Evolutionary conservation across 2,329 filamentous ascomycete genomes (phyloP).

Genomic region (Ascochyta fabae): DNA sequence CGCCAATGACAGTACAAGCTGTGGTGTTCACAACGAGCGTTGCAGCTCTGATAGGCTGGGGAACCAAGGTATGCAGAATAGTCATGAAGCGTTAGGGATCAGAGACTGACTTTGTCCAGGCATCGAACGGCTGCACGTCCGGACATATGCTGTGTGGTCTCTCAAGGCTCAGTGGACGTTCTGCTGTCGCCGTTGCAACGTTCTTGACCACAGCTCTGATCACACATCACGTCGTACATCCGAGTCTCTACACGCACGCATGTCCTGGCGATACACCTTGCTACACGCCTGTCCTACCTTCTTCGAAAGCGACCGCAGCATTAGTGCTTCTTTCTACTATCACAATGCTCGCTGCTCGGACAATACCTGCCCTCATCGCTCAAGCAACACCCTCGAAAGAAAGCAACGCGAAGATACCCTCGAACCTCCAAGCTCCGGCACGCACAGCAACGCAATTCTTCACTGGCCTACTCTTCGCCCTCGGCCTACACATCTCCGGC

Average conservation of each 20-base stretch:
- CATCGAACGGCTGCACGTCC: conserved; percentile 58
- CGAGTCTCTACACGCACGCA: conserved; percentile 48
- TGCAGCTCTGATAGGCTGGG: conserved; percentile 58
- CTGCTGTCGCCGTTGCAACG: conserved; percentile 52
- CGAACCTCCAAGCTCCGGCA: conserved; percentile 25
- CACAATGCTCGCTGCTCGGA: conserved; percentile 32
- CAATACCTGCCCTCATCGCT: conserved; percentile 32
- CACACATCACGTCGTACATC: conserved; percentile 50
- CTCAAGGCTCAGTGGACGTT: conserved; percentile 57
- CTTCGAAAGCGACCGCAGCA: conserved; percentile 34
- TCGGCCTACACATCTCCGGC: conserved; percentile 59
- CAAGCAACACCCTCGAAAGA: conserved; percentile 1
- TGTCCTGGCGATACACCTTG: conserved; percentile 52
- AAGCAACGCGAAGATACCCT: not conserved
- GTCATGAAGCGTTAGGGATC: not conserved
- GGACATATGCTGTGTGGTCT: conserved; percentile 64
- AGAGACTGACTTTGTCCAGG: conserved; percentile 24
- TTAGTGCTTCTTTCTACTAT: conserved; percentile 45
- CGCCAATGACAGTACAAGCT: conserved; percentile 44
- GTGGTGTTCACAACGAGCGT: conserved; percentile 50
- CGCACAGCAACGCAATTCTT: conserved; percentile 52
- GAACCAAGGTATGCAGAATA: conserved; percentile 55
- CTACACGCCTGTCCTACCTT: conserved; percentile 56
- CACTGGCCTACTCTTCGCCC: conserved; percentile 58
- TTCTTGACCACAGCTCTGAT: conserved; percentile 45